Conservation (phyloP, 2,329 filamentous ascomycete species). For the Aspergillus fischeri region DNA sequence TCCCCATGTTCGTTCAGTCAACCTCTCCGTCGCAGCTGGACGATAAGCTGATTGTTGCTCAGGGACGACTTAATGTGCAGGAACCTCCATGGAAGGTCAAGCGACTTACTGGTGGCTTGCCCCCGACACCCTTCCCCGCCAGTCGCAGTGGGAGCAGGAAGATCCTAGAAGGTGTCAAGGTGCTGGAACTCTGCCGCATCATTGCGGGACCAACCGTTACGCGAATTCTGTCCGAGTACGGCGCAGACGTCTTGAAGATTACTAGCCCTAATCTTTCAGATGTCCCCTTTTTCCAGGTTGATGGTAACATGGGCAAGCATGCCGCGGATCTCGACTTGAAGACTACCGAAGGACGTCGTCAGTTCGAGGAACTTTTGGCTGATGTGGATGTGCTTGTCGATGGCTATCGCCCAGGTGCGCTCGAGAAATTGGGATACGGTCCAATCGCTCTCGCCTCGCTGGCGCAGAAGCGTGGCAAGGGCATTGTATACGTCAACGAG, state of each 20-base stretch:
- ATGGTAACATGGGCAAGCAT: slow-evolving; percentile 69
- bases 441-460: slow-evolving; percentile 51
- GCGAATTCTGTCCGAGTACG: slow-evolving; percentile 66
- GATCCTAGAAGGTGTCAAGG: slow-evolving; percentile 57
- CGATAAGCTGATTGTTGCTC: not conserved
- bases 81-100: slow-evolving; percentile 35
- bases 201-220: slow-evolving; percentile 69
- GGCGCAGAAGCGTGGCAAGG: slow-evolving; percentile 54
- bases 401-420: slow-evolving; percentile 64
- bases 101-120: slow-evolving; percentile 23
- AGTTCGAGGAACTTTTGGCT: slow-evolving; percentile 57
- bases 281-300: slow-evolving; percentile 68
- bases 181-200: slow-evolving; percentile 69
- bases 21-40: not conserved
- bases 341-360: slow-evolving; percentile 46
- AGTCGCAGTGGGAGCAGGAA: slow-evolving; percentile 29
- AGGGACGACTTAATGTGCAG: slow-evolving; percentile 33
- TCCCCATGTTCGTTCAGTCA: slow-evolving; percentile 44
- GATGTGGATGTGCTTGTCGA: slow-evolving; percentile 65
- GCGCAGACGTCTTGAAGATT: slow-evolving; percentile 67
- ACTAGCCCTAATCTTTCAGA: slow-evolving; percentile 65
- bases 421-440: slow-evolving; percentile 62
- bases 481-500: slow-evolving; percentile 65
- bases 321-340: slow-evolving; percentile 62
- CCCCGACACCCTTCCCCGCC: slow-evolving; percentile 26